These are phyloP conservation scores for Pseudohalonectria lignicola DNA, from an alignment of 2,329 filamentous ascomycete genomes.

Conservation along the genomic window DNA sequence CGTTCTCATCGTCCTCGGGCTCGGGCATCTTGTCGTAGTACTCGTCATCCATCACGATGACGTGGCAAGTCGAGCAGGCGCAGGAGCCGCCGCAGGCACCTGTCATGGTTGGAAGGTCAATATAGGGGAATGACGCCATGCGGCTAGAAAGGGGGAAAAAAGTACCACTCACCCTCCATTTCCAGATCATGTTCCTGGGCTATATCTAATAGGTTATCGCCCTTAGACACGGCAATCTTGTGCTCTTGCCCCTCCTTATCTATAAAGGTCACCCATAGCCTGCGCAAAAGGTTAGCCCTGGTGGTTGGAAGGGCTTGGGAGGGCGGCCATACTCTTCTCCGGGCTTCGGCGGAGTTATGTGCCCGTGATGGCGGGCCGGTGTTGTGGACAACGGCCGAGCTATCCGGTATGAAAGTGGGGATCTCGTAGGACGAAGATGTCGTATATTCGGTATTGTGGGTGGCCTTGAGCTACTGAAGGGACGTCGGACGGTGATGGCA, in stretches of 20 bases:
- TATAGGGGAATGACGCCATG: too few relatives aligned
- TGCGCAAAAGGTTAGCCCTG: constrained; percentile 21
- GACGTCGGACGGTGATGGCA: too few relatives aligned
- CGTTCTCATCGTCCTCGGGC: constrained; percentile 72
- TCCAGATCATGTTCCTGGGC: constrained; percentile 91
- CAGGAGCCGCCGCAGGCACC: constrained; percentile 82
- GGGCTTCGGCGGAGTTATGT: constrained; percentile 72
- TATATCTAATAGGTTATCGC: constrained; percentile 91
- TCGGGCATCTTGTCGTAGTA: constrained; percentile 71
- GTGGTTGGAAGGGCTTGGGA: constrained; percentile 1
- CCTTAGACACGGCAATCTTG: constrained; percentile 69
- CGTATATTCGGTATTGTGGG: too few relatives aligned
- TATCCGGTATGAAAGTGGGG: too few relatives aligned
- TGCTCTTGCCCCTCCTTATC: constrained; percentile 76
- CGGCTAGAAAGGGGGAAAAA: not conserved
- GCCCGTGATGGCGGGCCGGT: constrained; percentile 54
- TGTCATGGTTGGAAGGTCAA: too few relatives aligned
- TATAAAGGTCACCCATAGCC: constrained; percentile 81
- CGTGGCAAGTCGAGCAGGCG: constrained; percentile 87
- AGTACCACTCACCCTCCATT: constrained; percentile 85
- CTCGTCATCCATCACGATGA: constrained; percentile 66
- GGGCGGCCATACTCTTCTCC: constrained; percentile 67
- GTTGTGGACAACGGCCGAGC: constrained; percentile 52
- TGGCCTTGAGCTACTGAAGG: too few relatives aligned
- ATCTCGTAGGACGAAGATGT: too few relatives aligned